A percentile compares a stretch with the other conserved stretches of the same genome.
Conservation (phyloP, 257 asterid species). For the Dorcoceras hygrometricum region DNA sequence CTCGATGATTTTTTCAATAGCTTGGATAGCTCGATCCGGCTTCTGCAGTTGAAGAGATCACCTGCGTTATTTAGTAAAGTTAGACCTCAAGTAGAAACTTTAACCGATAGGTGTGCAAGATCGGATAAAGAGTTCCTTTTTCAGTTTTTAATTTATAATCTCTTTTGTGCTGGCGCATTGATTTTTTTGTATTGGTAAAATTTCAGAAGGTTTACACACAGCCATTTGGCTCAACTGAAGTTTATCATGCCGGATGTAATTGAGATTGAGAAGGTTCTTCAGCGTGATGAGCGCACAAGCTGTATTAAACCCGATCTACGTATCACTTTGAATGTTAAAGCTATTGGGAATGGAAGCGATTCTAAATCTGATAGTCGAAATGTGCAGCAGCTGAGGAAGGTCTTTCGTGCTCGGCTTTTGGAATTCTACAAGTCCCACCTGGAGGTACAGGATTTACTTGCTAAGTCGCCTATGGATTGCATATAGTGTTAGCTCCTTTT, state of each 20-base stretch:
- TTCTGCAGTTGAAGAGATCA: conserved; percentile 57
- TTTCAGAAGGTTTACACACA: conserved; percentile 66
- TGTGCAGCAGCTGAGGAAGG: conserved; percentile 49
- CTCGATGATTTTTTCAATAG: conserved; percentile 67
- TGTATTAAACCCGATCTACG: conserved; percentile 72
- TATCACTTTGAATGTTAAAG: conserved; percentile 36
- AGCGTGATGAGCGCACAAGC: conserved; percentile 58
- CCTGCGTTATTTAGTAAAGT: conserved; percentile 54
- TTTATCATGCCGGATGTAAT: conserved; percentile 78
- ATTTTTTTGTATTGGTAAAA: neutral
- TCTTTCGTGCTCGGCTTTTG: conserved; percentile 56
- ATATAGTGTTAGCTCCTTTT: neutral
- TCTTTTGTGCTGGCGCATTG: conserved; percentile 1
- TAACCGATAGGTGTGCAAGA: conserved; percentile 65
- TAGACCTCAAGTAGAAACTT: conserved; percentile 51
- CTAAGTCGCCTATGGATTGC: neutral
- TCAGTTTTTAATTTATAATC: neutral
- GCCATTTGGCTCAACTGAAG: conserved; percentile 80
- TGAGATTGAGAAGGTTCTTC: conserved; percentile 55
- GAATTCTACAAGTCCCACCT: conserved; percentile 66
- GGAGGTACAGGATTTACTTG: conserved; percentile 43
- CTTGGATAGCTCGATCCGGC: conserved; percentile 67
- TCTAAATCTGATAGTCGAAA: conserved; percentile 39
- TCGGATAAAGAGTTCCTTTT: neutral
- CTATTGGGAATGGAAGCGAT: conserved; percentile 35